Conservation (phyloP, 225 moss, liverwort and hornwort genomes). For the Lunularia cruciata region DNA sequence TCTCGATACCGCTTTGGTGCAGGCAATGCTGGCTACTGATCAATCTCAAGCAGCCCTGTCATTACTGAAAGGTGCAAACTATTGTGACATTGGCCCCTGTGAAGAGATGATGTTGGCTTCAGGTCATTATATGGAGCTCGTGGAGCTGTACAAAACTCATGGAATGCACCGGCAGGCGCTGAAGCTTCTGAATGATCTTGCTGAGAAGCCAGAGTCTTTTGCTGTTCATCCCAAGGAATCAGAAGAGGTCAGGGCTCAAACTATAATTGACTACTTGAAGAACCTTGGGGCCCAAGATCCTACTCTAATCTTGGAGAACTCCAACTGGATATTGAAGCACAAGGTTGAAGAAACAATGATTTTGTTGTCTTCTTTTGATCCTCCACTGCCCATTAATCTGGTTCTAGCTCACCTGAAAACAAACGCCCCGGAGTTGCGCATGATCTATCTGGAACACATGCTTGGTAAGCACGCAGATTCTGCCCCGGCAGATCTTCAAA, state of each 20-base stretch:
- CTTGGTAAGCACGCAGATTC: conserved; percentile 53
- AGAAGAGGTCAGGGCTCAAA: conserved; percentile 60
- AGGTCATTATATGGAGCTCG: conserved; percentile 81
- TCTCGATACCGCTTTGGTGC: conserved; percentile 90
- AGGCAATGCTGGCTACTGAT: conserved; percentile 71
- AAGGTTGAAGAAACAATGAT: conserved; percentile 69
- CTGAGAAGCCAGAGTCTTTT: conserved; percentile 68
- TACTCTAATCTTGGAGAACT: conserved; percentile 66
- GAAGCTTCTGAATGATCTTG: conserved; percentile 75
- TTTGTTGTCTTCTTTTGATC: conserved; percentile 64
- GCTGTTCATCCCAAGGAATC: conserved; percentile 54
- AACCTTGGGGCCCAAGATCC: conserved; percentile 69
- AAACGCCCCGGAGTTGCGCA: conserved; percentile 57
- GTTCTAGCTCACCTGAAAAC: conserved; percentile 78
- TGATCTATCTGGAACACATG: conserved; percentile 73
- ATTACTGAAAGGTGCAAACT: conserved; percentile 83
- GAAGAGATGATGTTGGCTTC: conserved; percentile 81
- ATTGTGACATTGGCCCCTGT: conserved; percentile 79
- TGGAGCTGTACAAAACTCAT: conserved; percentile 82
- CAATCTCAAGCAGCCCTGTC: conserved; percentile 60
- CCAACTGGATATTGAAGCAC: conserved; percentile 75
- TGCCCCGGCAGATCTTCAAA: conserved; percentile 73
- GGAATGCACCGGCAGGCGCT: conserved; percentile 74
- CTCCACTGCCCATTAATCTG: conserved; percentile 79
- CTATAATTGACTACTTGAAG: conserved; percentile 80